Evolutionary conservation across 1,284 basidiomycete genomes (phyloP), one percentile per base, ranked within the genome.

Genomic region (Papiliotrema laurentii): DNA sequence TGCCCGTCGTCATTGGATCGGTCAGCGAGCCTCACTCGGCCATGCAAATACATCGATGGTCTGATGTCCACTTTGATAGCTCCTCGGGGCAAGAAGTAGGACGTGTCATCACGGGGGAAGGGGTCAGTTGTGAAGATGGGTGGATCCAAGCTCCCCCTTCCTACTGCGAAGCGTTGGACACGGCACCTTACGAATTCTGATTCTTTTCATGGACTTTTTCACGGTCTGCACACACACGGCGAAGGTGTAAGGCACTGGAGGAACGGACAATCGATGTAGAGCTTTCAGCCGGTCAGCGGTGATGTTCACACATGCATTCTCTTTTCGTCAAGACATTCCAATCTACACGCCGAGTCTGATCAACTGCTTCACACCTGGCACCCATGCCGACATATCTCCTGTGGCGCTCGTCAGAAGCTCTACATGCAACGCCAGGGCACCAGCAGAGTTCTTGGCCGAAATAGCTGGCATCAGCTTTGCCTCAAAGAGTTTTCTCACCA

Each of bases 331-430:
- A 24, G 37, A 28, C 3, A 13, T 34, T 21, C 34, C 30, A 9
- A 18, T 28, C 44, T 34, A 61, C 28, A 61, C 34, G 36, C 63
- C 63, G 14, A 72, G 49, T 28, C 67, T 56, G 42, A 75, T 69
- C 28, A 91, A 73, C 71, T 89, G 87, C 73, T 90, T 91, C 49
- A 91, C 75, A 16, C 85, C 87, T 16, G 87, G 83, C 67, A 88
- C 89, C 89, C 87, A 91, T 55, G 88, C 65, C 7, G 83, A 85
- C 68, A 90, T 87, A 60, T 90, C 87, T 45, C 88, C 86, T 28
- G 84, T 85, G 19, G 84, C 85, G 41, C 78, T 76, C 2, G 86
- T 89, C 44, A 91, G 76, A 24, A 91, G 74, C 45, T 89, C 85
- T 43, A 89, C 82, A 63, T 91, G 89, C 52, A 90, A 82, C 2